These are phyloP conservation scores for Annona cherimola DNA, from an alignment of 164 flowering plant species.

Conservation along the genomic window DNA sequence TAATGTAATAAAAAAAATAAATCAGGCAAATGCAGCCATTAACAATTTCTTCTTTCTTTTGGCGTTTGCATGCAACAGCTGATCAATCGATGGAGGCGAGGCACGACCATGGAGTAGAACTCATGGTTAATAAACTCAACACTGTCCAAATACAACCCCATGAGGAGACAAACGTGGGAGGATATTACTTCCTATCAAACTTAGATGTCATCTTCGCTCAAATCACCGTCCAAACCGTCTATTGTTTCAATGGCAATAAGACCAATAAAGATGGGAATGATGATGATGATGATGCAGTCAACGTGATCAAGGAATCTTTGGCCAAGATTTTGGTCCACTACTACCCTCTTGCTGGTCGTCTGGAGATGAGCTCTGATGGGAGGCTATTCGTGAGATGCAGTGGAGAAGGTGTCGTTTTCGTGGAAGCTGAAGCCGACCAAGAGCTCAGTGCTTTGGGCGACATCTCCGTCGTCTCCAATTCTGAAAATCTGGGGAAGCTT, in stretches of 20 bases:
- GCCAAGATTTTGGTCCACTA: conserved; percentile 16
- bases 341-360: conserved; percentile 21
- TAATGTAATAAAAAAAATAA: too few species aligned
- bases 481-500: conserved; percentile 11
- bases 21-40: too few species aligned
- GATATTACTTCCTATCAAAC: conserved; percentile 14
- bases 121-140: background rate
- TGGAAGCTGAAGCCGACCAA: conserved; percentile 23
- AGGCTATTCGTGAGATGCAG: conserved; percentile 16
- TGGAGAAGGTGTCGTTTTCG: conserved; percentile 14
- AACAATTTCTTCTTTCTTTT: background rate
- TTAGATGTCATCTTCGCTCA: conserved; percentile 12
- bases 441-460: conserved; percentile 15
- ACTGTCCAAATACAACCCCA: conserved; percentile 3
- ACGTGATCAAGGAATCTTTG: conserved; percentile 12
- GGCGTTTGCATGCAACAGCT: background rate
- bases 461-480: conserved; percentile 10
- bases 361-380: conserved; percentile 12
- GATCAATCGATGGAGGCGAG: background rate
- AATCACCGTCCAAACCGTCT: conserved; percentile 6
- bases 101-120: background rate
- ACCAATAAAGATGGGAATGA: background rate
- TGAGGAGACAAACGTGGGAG: background rate
- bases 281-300: background rate
- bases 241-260: conserved; percentile 5